Evolutionary conservation across 495 filamentous ascomycete species (phyloP).

Genomic region (Aspergillus sparsus): DNA sequence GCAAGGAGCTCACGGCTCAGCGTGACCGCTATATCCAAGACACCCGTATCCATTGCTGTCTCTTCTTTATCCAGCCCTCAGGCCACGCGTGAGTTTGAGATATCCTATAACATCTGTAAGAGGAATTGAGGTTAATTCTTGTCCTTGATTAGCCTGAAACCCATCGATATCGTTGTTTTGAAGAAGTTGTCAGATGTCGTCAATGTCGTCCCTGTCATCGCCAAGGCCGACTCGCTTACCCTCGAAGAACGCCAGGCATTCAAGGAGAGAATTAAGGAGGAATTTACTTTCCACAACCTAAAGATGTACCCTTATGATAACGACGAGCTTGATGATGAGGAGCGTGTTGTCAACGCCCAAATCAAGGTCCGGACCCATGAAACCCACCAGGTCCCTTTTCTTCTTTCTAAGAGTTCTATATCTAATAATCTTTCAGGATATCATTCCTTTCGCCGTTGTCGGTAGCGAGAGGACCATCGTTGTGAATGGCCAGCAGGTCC

Average conservation of each 20-base stretch:
- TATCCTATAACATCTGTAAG: neutral
- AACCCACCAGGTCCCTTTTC: neutral
- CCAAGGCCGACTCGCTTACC: constrained; percentile 95
- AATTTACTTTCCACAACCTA: constrained; percentile 98
- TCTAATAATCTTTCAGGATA: constrained; percentile 60
- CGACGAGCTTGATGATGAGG: constrained; percentile 96
- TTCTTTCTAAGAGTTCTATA: neutral
- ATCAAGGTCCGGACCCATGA: constrained; percentile 74
- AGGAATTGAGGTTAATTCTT: constrained; percentile 14
- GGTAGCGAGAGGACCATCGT: constrained; percentile 97
- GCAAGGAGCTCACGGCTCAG: constrained; percentile 99
- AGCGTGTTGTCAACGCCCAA: constrained; percentile 86
- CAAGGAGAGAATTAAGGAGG: constrained; percentile 99
- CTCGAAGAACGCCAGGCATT: constrained; percentile 93
- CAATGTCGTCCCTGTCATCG: constrained; percentile 98
- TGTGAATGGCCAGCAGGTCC: constrained; percentile 95
- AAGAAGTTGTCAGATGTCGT: constrained; percentile 99
- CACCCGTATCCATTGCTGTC: constrained; percentile 97
- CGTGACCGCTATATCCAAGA: constrained; percentile 99
- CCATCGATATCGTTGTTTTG: constrained; percentile 98
- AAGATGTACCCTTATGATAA: constrained; percentile 99
- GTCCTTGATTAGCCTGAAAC: constrained; percentile 65
- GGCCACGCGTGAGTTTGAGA: constrained; percentile 75
- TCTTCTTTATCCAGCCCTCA: constrained; percentile 99
- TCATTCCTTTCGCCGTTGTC: constrained; percentile 97